phyloP scores from a whole-genome alignment of 208 protist species.

The Leishmania aethiopica region DNA sequence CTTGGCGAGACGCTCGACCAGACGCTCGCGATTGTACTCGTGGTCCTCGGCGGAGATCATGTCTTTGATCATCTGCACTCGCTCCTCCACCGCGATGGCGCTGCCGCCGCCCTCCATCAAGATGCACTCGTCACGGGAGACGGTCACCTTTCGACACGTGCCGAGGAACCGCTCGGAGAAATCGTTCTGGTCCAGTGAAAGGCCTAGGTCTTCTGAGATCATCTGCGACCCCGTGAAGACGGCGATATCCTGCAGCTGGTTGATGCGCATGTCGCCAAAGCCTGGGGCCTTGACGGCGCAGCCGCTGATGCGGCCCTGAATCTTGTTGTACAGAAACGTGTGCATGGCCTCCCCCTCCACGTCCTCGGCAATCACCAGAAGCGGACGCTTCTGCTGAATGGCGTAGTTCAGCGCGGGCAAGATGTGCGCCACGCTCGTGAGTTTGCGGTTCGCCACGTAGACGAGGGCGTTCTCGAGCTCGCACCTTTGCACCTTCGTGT shows the following conservation, averaged over 20 bases:
- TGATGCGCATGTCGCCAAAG: slow-evolving; percentile 99
- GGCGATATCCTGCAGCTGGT: slow-evolving; percentile 99
- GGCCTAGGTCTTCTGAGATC: slow-evolving; percentile 95
- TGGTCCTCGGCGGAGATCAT: slow-evolving; percentile 93
- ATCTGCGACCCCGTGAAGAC: slow-evolving; percentile 97
- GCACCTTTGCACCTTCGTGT: slow-evolving; percentile 97
- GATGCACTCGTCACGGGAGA: slow-evolving; percentile 98
- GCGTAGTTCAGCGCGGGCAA: slow-evolving; percentile 87
- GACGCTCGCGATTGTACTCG: slow-evolving; percentile 98
- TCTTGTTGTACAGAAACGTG: slow-evolving; percentile 96
- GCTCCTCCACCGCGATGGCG: slow-evolving; percentile 95
- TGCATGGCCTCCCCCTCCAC: slow-evolving; percentile 92
- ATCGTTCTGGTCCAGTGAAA: slow-evolving; percentile 92
- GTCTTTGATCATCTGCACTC: slow-evolving; percentile 96
- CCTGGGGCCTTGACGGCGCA: slow-evolving; percentile 98
- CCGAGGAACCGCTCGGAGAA: slow-evolving; percentile 89
- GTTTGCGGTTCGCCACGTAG: slow-evolving; percentile 91
- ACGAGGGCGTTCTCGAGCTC: slow-evolving; percentile 97
- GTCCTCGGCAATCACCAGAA: slow-evolving; percentile 91
- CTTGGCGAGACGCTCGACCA: slow-evolving; percentile 95
- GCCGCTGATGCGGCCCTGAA: slow-evolving; percentile 82
- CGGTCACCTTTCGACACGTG: slow-evolving; percentile 86
- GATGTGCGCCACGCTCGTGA: slow-evolving; percentile 78
- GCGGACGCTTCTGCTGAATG: slow-evolving; percentile 83
- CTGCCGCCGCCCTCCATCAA: slow-evolving; percentile 97